Evolutionary conservation across 1,284 basidiomycete genomes (phyloP).

Genomic region (Trametes sp.): DNA sequence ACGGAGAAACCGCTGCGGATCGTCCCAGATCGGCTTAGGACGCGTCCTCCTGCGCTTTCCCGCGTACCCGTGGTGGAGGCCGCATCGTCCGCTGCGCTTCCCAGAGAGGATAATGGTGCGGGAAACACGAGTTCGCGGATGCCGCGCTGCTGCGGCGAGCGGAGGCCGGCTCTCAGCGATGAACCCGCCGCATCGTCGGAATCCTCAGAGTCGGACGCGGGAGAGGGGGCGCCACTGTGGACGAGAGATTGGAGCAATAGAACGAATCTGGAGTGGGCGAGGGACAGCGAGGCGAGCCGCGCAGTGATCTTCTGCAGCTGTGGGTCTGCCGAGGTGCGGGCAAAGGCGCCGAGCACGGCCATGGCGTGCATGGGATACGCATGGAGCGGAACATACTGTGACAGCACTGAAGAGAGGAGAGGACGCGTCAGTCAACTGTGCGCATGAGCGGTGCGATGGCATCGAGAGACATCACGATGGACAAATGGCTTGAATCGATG

Average conservation of each 20-base stretch:
- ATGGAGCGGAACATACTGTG: slow-evolving; percentile 67
- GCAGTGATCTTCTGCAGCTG: slow-evolving; percentile 48
- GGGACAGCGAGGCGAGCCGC: slow-evolving; percentile 56
- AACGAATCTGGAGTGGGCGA: slow-evolving; percentile 75
- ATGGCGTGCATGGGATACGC: slow-evolving; percentile 66
- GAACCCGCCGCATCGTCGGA: slow-evolving; percentile 41
- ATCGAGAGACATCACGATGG: slow-evolving; percentile 3
- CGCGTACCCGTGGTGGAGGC: slow-evolving; percentile 12
- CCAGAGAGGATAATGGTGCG: slow-evolving; percentile 58
- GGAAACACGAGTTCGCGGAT: slow-evolving; percentile 74
- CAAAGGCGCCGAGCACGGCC: slow-evolving; percentile 50
- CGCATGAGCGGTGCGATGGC: no score
- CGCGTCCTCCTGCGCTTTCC: slow-evolving; percentile 14
- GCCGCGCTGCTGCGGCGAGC: slow-evolving; percentile 32
- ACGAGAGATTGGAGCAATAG: slow-evolving; percentile 74
- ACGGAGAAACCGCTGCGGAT: slow-evolving; percentile 20
- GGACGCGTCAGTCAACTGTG: not conserved
- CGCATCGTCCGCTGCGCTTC: slow-evolving; percentile 24
- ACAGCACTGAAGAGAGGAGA: slow-evolving; percentile 56
- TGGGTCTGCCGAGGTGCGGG: slow-evolving; percentile 40
- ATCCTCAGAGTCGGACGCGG: slow-evolving; percentile 44
- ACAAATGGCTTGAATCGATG: no score
- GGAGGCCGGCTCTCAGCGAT: slow-evolving; percentile 36
- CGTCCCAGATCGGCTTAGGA: slow-evolving; percentile 25
- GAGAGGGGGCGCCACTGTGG: slow-evolving; percentile 59